Conservation (phyloP, 2,329 filamentous ascomycete genomes). For the Knufia petricola region DNA sequence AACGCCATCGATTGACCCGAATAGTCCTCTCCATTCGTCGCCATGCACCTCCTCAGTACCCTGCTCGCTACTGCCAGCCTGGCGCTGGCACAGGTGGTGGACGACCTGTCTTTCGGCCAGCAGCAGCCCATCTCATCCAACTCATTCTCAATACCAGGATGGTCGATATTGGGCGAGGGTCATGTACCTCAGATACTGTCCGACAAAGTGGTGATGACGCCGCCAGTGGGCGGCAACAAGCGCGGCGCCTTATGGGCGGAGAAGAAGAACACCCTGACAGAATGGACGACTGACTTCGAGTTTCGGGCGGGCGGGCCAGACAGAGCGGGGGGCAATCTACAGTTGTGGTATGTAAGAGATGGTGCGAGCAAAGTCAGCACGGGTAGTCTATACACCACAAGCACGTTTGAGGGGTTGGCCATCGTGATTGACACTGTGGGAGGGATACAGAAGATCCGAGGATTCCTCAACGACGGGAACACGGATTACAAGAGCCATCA, state of each 20-base stretch:
- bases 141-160: conserved; percentile 45
- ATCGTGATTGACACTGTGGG: conserved; percentile 78
- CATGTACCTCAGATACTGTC: conserved; percentile 58
- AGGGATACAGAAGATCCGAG: conserved; percentile 66
- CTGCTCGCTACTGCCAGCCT: conserved; percentile 7
- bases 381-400: conserved; percentile 73
- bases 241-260: conserved; percentile 77
- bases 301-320: conserved; percentile 84
- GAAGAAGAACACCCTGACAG: conserved; percentile 38
- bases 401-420: conserved; percentile 80
- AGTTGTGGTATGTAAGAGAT: conserved; percentile 79
- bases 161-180: conserved; percentile 45
- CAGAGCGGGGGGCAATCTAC: conserved; percentile 75
- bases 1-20: too few species aligned
- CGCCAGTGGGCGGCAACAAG: conserved; percentile 74
- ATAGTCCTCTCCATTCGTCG: too few species aligned
- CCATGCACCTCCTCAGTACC: neutral
- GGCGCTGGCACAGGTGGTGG: conserved; percentile 18
- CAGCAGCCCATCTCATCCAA: conserved; percentile 45
- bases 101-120: conserved; percentile 23
- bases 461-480: conserved; percentile 85
- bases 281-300: conserved; percentile 76
- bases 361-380: conserved; percentile 56
- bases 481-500: conserved; percentile 68
- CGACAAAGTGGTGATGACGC: conserved; percentile 86